Percentiles rank a stretch among this genome's conserved stretches.
These are phyloP conservation scores for Baudoinia panamericana DNA, from an alignment of 495 filamentous ascomycete species.

Conservation along the genomic window DNA sequence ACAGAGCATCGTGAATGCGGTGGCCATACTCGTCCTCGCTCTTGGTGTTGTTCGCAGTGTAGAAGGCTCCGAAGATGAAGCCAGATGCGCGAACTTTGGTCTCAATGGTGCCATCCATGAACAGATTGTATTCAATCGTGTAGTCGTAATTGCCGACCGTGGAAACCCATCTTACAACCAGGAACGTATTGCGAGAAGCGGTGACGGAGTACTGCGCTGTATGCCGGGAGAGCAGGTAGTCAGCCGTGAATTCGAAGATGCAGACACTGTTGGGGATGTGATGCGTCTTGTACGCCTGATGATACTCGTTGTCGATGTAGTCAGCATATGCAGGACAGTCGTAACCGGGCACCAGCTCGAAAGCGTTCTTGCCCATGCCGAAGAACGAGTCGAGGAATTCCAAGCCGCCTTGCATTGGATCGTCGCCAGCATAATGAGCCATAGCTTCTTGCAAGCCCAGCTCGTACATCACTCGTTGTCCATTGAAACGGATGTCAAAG, in stretches of 20 bases:
- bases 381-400: constrained; percentile 36
- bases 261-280: constrained; percentile 36
- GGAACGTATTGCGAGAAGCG: constrained; percentile 36
- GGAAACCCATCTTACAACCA: constrained; percentile 35
- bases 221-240: constrained; percentile 36
- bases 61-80: constrained; percentile 45
- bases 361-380: constrained; percentile 35
- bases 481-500: constrained; percentile 41
- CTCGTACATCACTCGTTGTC: constrained; percentile 42
- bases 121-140: constrained; percentile 39
- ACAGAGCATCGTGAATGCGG: constrained; percentile 39
- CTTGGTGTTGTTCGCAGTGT: constrained; percentile 28
- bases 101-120: constrained; percentile 43
- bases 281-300: constrained; percentile 30
- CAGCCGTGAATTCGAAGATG: constrained; percentile 37
- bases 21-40: constrained; percentile 43
- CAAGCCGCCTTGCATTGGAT: constrained; percentile 30
- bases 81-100: constrained; percentile 44
- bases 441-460: constrained; percentile 43
- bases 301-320: constrained; percentile 33
- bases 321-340: constrained; percentile 40
- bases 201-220: constrained; percentile 21
- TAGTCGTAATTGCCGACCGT: constrained; percentile 47
- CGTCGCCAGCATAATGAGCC: constrained; percentile 41
- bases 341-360: constrained; percentile 38